Evolutionary conservation across 176 grass and related monocot genomes (phyloP).

Genomic region (Luzula sylvatica): DNA sequence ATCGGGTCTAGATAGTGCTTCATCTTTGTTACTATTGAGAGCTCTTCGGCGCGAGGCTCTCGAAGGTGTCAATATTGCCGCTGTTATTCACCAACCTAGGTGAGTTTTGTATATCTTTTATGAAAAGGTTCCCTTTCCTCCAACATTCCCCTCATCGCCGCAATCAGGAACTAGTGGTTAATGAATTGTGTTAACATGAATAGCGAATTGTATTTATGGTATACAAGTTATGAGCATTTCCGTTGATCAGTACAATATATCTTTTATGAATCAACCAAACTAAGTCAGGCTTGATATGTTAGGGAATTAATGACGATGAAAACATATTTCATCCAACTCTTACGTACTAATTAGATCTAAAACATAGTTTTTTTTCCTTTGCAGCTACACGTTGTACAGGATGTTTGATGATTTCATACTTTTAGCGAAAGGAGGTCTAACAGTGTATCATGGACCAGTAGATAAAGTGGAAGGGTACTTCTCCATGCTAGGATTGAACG

Average conservation of each 20-base stretch:
- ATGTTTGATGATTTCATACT: conserved; percentile 89
- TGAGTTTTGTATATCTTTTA: conserved; percentile 1
- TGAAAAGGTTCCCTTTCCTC: background rate
- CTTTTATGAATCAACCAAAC: too few relatives aligned
- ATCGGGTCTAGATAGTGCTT: conserved; percentile 79
- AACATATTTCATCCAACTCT: background rate
- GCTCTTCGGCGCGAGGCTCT: conserved; percentile 73
- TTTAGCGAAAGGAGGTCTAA: conserved; percentile 60
- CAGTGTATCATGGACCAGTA: conserved; percentile 58
- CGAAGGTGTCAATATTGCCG: conserved; percentile 63
- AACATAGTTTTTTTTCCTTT: background rate
- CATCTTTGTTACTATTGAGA: conserved; percentile 59
- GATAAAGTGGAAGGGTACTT: conserved; percentile 64
- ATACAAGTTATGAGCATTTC: too few relatives aligned
- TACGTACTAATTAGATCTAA: background rate
- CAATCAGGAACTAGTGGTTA: too few relatives aligned
- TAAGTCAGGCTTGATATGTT: background rate
- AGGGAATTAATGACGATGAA: background rate
- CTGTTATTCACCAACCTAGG: conserved; percentile 85
- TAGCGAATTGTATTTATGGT: too few relatives aligned
- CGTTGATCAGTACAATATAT: too few relatives aligned
- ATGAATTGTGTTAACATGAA: too few relatives aligned
- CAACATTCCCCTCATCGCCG: too few relatives aligned
- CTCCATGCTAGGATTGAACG: conserved; percentile 41
- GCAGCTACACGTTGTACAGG: conserved; percentile 68